Base-by-base conservation (phyloP, 768 basidiomycete species). In the Amanita pallidorosea region DNA sequence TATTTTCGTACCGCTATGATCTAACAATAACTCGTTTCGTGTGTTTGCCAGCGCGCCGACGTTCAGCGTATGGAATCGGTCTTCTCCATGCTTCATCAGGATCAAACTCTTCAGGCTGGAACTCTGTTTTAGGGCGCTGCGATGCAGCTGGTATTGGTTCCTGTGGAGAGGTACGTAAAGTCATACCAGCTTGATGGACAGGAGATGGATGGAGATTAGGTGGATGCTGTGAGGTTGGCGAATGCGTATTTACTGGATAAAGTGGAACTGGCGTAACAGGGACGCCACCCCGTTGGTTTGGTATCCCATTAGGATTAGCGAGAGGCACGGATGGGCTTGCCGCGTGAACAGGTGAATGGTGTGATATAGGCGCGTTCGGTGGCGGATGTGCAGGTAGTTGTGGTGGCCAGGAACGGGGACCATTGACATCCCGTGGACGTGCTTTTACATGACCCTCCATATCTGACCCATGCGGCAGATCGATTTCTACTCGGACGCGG, bases 21-120 rank as follows among this genome's bases (percentile, higher is more conserved):
- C 76, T 67, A 53, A 83, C 79, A 55, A 88, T 78, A 31, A 88
- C 80, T 48, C 86, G 76, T 59, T 72, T 74, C 20, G 86, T 88
- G 61, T 88, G 86, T 63, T 89, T 89, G 45, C 86, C 86, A 47
- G 86, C 86, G 51, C 86, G 72, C 50, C 86, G 70, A 20, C 86
- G 78, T 62, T 87, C 85, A 36, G 77, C 75, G 58, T 83, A 80
- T 18, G 86, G 85, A 64, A 80, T 86, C 1, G 85, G 83, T 40
- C 76, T 68, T 27, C 79, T 70, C 85, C 85, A 88, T 23, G 80
- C 68, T 54, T 88, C 84, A 60, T 87, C 85, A 22, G 72, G 61
- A 50, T 83, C 80, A 57, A 71, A 74, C 35, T 79, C 80, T 15
- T 81, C 80, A 44, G 65, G 59, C 34, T 58, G 51, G 51, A 64